Conservation (phyloP, 345 rosid genomes). For the Anacardium occidentale region DNA sequence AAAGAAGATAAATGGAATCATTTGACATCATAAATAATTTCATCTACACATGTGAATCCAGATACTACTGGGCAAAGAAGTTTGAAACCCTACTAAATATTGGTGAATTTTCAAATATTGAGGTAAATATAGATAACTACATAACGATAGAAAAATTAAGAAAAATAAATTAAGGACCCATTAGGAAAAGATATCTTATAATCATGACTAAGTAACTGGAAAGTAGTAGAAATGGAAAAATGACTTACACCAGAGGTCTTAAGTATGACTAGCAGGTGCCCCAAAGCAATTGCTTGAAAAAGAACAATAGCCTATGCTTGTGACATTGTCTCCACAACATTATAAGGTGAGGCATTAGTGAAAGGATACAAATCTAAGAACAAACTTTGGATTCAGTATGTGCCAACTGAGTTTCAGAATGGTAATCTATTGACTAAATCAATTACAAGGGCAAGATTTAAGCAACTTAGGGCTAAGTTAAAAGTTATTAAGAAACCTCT, state of each 20-base stretch:
- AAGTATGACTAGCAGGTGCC: conserved; percentile 86
- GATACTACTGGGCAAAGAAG: not conserved
- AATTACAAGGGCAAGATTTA: too few species aligned
- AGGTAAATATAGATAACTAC: not conserved
- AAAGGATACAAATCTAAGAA: conserved; percentile 82
- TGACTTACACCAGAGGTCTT: conserved; percentile 61
- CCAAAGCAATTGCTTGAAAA: conserved; percentile 79
- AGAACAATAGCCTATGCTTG: conserved; percentile 80
- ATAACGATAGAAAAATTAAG: not conserved
- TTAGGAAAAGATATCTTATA: too few species aligned
- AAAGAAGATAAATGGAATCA: not conserved
- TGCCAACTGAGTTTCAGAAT: too few species aligned
- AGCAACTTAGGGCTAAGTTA: too few species aligned
- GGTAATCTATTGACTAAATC: too few species aligned
- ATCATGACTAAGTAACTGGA: too few species aligned
- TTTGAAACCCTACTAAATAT: not conserved
- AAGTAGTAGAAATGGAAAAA: conserved; percentile 1
- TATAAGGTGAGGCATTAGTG: conserved; percentile 85
- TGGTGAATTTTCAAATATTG: not conserved
- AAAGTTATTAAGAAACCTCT: too few species aligned
- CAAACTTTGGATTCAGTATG: too few species aligned
- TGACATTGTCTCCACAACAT: conserved; percentile 94
- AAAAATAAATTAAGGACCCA: too few species aligned
- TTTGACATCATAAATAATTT: not conserved
- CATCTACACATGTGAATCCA: not conserved